Evolutionary conservation across 2,329 filamentous ascomycete species (phyloP).

Genomic region (Emydomyces testavorans): DNA sequence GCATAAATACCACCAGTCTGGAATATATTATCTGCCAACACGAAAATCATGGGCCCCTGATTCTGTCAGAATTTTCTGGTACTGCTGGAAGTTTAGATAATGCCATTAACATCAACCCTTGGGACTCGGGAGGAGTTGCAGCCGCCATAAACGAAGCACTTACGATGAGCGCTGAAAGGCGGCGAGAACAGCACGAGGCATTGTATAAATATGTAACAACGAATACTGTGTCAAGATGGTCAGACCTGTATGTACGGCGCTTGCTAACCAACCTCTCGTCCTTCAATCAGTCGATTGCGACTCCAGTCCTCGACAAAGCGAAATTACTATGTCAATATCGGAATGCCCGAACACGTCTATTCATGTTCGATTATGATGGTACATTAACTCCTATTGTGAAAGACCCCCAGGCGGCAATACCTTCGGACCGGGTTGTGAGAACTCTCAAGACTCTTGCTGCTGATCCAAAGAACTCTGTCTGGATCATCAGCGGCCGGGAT

Average conservation of each 20-base stretch:
- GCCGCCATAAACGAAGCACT: conserved; percentile 71
- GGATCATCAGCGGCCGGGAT: conserved; percentile 94
- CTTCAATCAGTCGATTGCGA: conserved; percentile 61
- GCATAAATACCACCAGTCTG: conserved; percentile 94
- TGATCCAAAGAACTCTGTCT: conserved; percentile 77
- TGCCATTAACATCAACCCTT: conserved; percentile 93
- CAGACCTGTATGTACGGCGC: conserved; percentile 63
- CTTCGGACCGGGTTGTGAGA: conserved; percentile 68
- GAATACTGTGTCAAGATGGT: conserved; percentile 81
- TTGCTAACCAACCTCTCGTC: conserved; percentile 70
- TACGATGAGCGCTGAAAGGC: conserved; percentile 57
- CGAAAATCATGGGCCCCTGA: conserved; percentile 73
- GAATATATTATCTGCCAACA: conserved; percentile 92
- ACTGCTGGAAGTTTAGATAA: conserved; percentile 75
- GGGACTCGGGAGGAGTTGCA: conserved; percentile 77
- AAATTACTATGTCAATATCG: conserved; percentile 64
- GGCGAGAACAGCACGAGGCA: conserved; percentile 56
- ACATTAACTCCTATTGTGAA: conserved; percentile 91
- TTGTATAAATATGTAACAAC: conserved; percentile 75
- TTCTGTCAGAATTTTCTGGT: conserved; percentile 92
- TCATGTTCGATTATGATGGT: conserved; percentile 98
- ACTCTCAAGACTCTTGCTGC: conserved; percentile 68
- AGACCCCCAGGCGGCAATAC: conserved; percentile 78
- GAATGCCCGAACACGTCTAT: conserved; percentile 64
- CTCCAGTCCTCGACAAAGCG: conserved; percentile 67